Conservation (phyloP, 148 eudicot genomes). For the Camellia sinensis region DNA sequence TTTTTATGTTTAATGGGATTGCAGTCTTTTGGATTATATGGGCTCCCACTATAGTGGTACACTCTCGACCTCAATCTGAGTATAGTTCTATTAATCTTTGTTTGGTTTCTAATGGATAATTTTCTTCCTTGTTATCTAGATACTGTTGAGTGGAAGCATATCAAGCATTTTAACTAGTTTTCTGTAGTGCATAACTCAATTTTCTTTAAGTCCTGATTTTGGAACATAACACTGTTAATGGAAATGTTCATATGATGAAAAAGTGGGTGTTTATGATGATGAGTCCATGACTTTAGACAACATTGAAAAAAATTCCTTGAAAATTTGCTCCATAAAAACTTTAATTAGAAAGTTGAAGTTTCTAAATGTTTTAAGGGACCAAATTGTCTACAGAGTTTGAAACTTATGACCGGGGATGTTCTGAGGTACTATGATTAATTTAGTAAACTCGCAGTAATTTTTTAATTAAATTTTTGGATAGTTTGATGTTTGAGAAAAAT, state of each 20-base stretch:
- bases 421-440: too few relatives aligned
- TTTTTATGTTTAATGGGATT: not conserved
- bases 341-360: not conserved
- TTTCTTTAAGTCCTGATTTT: not conserved
- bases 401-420: too few relatives aligned
- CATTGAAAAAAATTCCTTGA: not conserved
- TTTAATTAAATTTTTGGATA: too few relatives aligned
- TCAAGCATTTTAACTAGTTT: not conserved
- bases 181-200: slow-evolving; percentile 7
- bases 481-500: too few relatives aligned
- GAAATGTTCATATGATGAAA: not conserved
- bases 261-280: too few relatives aligned
- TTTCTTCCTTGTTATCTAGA: not conserved
- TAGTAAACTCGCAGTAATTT: too few relatives aligned
- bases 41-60: slow-evolving; percentile 89
- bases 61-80: slow-evolving; percentile 2
- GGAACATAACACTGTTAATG: not conserved
- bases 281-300: not conserved
- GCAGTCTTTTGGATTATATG: slow-evolving; percentile 78
- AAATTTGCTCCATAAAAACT: not conserved
- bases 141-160: not conserved
- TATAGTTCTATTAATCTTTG: not conserved
- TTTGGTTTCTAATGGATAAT: not conserved
- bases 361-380: not conserved
- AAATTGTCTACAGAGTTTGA: not conserved